Base-by-base conservation (phyloP, 805 yeast genomes). In the Vanderwaltozyma polyspora region DNA sequence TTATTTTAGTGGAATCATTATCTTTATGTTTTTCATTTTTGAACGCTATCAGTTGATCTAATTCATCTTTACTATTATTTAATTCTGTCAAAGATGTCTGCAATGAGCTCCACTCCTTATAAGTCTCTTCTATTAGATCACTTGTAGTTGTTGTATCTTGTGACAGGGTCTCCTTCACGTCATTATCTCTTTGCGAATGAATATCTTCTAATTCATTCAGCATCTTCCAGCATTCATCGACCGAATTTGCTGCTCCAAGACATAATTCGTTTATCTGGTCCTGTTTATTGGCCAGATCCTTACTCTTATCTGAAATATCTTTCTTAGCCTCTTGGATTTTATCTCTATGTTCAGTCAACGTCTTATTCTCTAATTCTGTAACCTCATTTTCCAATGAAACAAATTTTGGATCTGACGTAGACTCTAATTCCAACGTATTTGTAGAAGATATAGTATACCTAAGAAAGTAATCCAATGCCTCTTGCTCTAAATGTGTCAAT, bases 381-480 rank as follows among this genome's bases (percentile, higher is more conserved):
- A 57, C 50, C 19, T 47, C 44, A n/a, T 40, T 33, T 22, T 47
- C 42, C 12, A 51, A 36, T 14, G 37, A 37, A 17, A 39, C 39
- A 35, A 38, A 49, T 24, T 37, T 39, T 23, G 49, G 44, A 35
- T 55, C 57, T 13, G 48, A 36, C n/a, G 38, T 39, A 8, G 55
- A 42, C 4, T 43, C 38, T 3, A 55, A 22, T 17, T 44, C 43
- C 29, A 45, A 27, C 7, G 41, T 30, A 16, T 42, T 42, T 4
- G 44, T 33, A 4, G 54, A 42, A 6, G 56, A 48, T 15, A 55
- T 42, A 0, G 53, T 52, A 18, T 48, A 46, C 17, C 60, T 43
- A 24, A 55, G 38, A 33, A 55, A 55, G 34, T 48, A 46, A 33
- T 56, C 61, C 17, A 56, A 34, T 0, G 56, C 43, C 29, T 56